These are phyloP conservation scores for Verticillium tricorpus DNA, from an alignment of 2,329 filamentous ascomycete genomes.

Conservation along the genomic window DNA sequence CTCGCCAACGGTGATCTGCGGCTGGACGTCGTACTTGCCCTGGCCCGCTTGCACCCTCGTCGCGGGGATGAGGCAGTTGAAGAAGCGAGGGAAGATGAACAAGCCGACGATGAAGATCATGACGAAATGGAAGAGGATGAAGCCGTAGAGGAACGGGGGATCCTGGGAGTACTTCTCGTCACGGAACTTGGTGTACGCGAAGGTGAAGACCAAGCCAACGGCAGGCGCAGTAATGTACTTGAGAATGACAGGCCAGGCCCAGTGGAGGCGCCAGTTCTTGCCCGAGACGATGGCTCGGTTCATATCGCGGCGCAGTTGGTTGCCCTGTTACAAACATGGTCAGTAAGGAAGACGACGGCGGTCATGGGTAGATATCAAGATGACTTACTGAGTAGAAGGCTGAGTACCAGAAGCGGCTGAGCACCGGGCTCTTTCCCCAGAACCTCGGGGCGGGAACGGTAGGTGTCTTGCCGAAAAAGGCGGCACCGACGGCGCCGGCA, in stretches of 20 bases:
- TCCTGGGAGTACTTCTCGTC: constrained; percentile 22
- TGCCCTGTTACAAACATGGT: constrained; percentile 31
- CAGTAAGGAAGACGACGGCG: not conserved
- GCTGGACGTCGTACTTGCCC: constrained; percentile 7
- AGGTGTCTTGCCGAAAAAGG: constrained; percentile 34
- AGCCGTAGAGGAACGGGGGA: constrained; percentile 35
- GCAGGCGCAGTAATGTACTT: constrained; percentile 40
- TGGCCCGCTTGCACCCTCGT: constrained; percentile 11
- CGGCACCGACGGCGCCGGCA: constrained; percentile 26
- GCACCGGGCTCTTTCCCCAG: constrained; percentile 31
- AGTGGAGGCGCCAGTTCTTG: constrained; percentile 48
- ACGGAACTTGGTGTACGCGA: constrained; percentile 39
- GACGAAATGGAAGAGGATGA: constrained; percentile 32
- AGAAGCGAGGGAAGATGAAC: constrained; percentile 41
- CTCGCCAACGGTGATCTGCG: constrained; percentile 7
- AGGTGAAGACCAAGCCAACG: constrained; percentile 40
- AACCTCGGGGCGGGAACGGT: constrained; percentile 21
- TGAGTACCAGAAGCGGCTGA: constrained; percentile 43
- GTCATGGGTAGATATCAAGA: accelerated
- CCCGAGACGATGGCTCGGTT: constrained; percentile 41
- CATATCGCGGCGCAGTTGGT: constrained; percentile 47
- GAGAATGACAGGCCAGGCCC: constrained; percentile 37
- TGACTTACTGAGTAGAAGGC: constrained; percentile 46
- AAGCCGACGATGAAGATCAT: constrained; percentile 37
- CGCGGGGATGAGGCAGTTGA: constrained; percentile 38